Percentiles rank a stretch among this genome's conserved stretches.
These are phyloP conservation scores for Exophiala bonariae DNA, from an alignment of 2,329 filamentous ascomycete species.

Conservation along the genomic window DNA sequence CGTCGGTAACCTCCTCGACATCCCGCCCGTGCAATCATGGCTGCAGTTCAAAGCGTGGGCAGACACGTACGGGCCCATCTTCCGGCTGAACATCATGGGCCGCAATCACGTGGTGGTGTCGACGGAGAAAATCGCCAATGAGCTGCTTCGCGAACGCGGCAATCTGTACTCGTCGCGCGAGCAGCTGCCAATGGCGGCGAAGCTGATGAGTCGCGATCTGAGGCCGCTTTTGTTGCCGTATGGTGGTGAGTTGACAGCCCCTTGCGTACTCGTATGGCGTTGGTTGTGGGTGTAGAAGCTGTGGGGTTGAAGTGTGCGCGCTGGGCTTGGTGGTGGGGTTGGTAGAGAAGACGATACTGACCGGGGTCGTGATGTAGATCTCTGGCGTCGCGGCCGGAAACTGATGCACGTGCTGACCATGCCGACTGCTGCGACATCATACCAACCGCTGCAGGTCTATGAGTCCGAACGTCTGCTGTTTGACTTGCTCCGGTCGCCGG, in stretches of 20 bases:
- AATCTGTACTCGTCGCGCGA: too few species aligned
- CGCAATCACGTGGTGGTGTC: slow-evolving; percentile 38
- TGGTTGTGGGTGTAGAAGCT: too few species aligned
- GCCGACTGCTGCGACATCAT: slow-evolving; percentile 31
- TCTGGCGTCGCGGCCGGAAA: slow-evolving; percentile 35
- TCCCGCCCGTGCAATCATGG: slow-evolving; percentile 41
- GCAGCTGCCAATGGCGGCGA: slow-evolving; percentile 36
- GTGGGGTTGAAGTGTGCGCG: too few species aligned
- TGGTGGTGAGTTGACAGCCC: slow-evolving; percentile 11
- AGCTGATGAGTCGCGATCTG: slow-evolving; percentile 33
- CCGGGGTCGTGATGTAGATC: slow-evolving; percentile 5
- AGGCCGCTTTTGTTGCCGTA: slow-evolving; percentile 35
- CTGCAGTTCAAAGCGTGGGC: slow-evolving; percentile 41
- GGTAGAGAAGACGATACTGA: too few species aligned
- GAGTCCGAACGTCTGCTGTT: slow-evolving; percentile 33
- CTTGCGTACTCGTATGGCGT: background rate
- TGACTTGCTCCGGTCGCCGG: slow-evolving; percentile 33
- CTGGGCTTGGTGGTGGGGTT: too few species aligned
- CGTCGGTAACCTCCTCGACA: slow-evolving; percentile 37
- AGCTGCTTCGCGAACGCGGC: slow-evolving; percentile 43
- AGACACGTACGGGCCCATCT: slow-evolving; percentile 41
- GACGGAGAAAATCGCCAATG: slow-evolving; percentile 41
- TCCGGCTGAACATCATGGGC: slow-evolving; percentile 45
- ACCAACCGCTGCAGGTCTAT: slow-evolving; percentile 33
- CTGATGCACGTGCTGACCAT: slow-evolving; percentile 36